Conservation (phyloP, 345 rosid genomes). For the Euphorbia peplus region DNA sequence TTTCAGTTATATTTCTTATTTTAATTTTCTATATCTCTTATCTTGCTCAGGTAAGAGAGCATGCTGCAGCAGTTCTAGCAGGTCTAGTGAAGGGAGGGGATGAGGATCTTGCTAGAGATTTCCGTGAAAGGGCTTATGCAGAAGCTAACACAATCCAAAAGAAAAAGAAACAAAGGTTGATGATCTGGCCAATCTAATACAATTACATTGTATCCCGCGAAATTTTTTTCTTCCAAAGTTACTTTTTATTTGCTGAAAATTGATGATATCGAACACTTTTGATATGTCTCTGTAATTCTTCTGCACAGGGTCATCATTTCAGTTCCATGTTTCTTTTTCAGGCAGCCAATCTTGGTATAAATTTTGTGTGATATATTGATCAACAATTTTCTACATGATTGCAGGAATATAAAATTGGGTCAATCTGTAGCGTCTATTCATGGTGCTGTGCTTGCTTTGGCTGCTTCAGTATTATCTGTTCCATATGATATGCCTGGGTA, state of each 20-base stretch:
- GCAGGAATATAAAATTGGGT: slow-evolving; percentile 48
- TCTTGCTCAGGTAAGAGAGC: slow-evolving; percentile 82
- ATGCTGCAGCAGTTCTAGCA: slow-evolving; percentile 94
- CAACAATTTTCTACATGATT: slow-evolving; percentile 13
- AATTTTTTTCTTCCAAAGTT: not conserved
- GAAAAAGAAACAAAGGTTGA: slow-evolving; percentile 61
- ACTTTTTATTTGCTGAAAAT: not conserved
- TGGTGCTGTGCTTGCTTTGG: slow-evolving; percentile 95
- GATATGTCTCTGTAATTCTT: not conserved
- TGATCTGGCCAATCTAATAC: not conserved
- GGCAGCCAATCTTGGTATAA: not conserved
- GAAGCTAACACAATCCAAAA: slow-evolving; percentile 64
- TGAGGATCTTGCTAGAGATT: slow-evolving; percentile 70
- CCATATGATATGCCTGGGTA: slow-evolving; percentile 99
- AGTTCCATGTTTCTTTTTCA: not conserved
- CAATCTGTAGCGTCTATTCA: slow-evolving; percentile 63
- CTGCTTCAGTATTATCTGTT: slow-evolving; percentile 89
- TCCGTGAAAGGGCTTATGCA: slow-evolving; percentile 75
- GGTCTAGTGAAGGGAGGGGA: slow-evolving; percentile 96
- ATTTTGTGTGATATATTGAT: slow-evolving; percentile 5
- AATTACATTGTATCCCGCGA: not conserved
- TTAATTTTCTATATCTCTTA: slow-evolving; percentile 5
- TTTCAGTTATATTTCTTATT: not conserved
- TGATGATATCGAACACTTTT: not conserved
- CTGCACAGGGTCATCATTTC: not conserved